These are phyloP conservation scores for Ploettnerulaceae sp. DNA, from an alignment of 2,329 filamentous ascomycete species.

Conservation along the genomic window DNA sequence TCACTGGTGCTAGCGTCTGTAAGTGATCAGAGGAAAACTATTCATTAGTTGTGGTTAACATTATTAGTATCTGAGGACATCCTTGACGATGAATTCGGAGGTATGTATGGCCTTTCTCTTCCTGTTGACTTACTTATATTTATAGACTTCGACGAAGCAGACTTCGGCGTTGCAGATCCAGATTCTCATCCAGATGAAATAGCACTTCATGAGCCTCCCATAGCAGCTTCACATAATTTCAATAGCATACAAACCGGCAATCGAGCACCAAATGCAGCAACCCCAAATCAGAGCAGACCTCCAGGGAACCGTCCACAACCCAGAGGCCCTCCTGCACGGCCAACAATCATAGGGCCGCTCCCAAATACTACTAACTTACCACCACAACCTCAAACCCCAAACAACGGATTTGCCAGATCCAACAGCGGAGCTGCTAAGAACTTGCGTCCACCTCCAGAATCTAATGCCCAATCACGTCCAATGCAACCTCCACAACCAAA, in stretches of 20 bases:
- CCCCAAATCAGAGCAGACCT: conserved; percentile 31
- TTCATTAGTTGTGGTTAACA: conserved; percentile 22
- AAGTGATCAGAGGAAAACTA: conserved; percentile 26
- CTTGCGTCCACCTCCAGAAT: conserved; percentile 21
- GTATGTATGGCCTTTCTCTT: conserved; percentile 40
- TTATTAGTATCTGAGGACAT: conserved; percentile 36
- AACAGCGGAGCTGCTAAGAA: conserved; percentile 19
- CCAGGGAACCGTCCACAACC: conserved; percentile 25
- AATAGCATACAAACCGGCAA: conserved; percentile 20
- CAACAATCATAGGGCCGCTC: conserved; percentile 20
- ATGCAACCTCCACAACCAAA: conserved; percentile 13
- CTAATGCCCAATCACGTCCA: conserved; percentile 10
- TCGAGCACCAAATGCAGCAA: conserved; percentile 10
- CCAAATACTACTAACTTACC: conserved; percentile 12
- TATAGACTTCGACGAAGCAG: conserved; percentile 69
- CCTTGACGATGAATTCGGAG: conserved; percentile 51
- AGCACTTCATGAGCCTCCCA: conserved; percentile 43
- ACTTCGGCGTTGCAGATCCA: conserved; percentile 64
- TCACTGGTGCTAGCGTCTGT: conserved; percentile 17
- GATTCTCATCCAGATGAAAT: conserved; percentile 71
- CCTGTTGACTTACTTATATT: conserved; percentile 32
- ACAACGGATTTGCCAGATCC: conserved; percentile 28
- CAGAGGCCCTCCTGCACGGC: conserved; percentile 29
- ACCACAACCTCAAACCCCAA: conserved; percentile 32
- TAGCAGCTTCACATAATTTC: conserved; percentile 20